phyloP scores from a whole-genome alignment of 257 asterid genomes.

The Verbena officinalis region DNA sequence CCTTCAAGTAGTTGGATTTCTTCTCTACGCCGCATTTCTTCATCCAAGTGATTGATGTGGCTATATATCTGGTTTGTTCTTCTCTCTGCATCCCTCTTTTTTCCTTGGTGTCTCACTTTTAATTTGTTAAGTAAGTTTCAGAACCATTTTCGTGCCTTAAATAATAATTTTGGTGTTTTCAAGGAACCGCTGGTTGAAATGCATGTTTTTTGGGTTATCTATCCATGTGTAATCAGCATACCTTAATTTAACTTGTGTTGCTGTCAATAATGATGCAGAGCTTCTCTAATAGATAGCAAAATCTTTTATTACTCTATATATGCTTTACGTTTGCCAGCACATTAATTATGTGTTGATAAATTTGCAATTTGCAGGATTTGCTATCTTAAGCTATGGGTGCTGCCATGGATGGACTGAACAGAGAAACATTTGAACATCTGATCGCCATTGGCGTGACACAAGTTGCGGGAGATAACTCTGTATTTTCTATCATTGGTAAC shows the following conservation, averaged over 20 bases:
- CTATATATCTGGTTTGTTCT: conserved; percentile 31
- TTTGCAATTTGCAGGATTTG: conserved; percentile 40
- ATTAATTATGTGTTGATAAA: conserved; percentile 31
- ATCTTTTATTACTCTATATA: not conserved
- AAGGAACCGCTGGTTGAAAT: conserved; percentile 13
- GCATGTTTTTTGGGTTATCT: no score
- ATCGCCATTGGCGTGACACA: conserved; percentile 16
- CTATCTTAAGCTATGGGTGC: conserved; percentile 29
- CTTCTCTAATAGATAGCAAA: no score
- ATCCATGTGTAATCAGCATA: no score
- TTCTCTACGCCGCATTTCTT: conserved; percentile 85
- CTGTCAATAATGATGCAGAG: no score
- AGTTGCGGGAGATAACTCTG: conserved; percentile 28
- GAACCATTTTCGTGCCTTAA: not conserved
- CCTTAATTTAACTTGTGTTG: no score
- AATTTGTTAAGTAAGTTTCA: not conserved
- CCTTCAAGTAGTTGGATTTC: conserved; percentile 94
- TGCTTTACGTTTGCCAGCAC: conserved; percentile 33
- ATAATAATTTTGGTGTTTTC: conserved; percentile 7
- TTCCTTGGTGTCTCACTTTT: not conserved
- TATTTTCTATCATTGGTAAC: conserved; percentile 27
- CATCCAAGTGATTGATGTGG: conserved; percentile 67
- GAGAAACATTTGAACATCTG: conserved; percentile 25
- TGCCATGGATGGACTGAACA: conserved; percentile 30
- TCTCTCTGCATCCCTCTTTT: not conserved